A percentile compares a stretch with the other conserved stretches of the same genome.
Evolutionary conservation across 306 rosid genomes (phyloP).

Genomic region (Citrullus colocynthis): DNA sequence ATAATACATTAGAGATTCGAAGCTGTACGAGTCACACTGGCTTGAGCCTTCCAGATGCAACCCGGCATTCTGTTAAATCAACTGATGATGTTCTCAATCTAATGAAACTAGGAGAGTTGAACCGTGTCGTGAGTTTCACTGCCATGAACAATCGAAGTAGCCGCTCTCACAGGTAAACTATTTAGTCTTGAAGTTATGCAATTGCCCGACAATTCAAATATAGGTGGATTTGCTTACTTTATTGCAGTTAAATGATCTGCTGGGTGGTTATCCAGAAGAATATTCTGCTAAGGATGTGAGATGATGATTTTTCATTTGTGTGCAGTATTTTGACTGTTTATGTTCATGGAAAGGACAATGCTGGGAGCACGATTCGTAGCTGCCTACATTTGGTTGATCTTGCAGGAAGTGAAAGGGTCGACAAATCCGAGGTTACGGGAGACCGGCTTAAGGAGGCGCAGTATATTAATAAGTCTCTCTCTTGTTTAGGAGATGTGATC

Average conservation of each 20-base stretch:
- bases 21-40: slow-evolving; percentile 63
- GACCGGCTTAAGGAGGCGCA: slow-evolving; percentile 89
- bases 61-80: slow-evolving; percentile 50
- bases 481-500: slow-evolving; percentile 95
- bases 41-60: slow-evolving; percentile 76
- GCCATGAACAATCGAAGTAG: slow-evolving; percentile 74
- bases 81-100: slow-evolving; percentile 61
- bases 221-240: no score
- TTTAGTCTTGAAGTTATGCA: not conserved
- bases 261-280: no score
- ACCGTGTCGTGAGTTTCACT: slow-evolving; percentile 72
- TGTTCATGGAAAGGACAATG: slow-evolving; percentile 68
- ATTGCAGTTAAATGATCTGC: no score
- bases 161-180: slow-evolving; percentile 77
- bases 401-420: slow-evolving; percentile 94
- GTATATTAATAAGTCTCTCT: slow-evolving; percentile 80
- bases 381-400: slow-evolving; percentile 92
- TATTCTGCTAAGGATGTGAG: no score
- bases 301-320: slow-evolving; percentile 8
- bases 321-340: slow-evolving; percentile 80
- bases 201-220: not conserved
- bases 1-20: slow-evolving; percentile 64
- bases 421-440: slow-evolving; percentile 88
- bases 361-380: slow-evolving; percentile 52
- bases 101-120: slow-evolving; percentile 71